Evolutionary conservation across 768 basidiomycete genomes (phyloP).

Genomic region (Gymnopilus junonius): DNA sequence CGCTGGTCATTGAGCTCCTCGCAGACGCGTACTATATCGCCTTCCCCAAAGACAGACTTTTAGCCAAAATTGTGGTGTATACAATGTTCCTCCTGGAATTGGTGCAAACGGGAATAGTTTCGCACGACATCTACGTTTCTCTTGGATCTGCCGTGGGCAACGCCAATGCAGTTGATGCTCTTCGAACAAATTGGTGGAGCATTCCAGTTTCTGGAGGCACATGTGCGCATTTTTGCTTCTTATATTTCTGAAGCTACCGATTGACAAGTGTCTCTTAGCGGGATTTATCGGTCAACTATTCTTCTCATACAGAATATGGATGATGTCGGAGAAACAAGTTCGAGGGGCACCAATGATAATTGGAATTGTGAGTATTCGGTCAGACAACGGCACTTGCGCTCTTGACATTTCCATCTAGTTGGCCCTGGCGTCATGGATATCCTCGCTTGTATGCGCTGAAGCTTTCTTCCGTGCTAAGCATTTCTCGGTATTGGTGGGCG

Average conservation of each 20-base stretch:
- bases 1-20: neutral
- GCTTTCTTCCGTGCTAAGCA: slow-evolving; percentile 25
- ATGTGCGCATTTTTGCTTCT: slow-evolving; percentile 22
- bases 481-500: slow-evolving; percentile 20
- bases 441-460: slow-evolving; percentile 25
- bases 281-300: slow-evolving; percentile 34
- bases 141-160: slow-evolving; percentile 23
- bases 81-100: slow-evolving; percentile 26
- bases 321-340: slow-evolving; percentile 21
- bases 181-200: slow-evolving; percentile 28
- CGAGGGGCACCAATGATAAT: slow-evolving; percentile 23
- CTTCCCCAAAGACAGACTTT: slow-evolving; percentile 31
- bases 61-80: slow-evolving; percentile 30
- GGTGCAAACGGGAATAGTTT: slow-evolving; percentile 27
- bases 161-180: slow-evolving; percentile 14
- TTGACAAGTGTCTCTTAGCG: slow-evolving; percentile 17
- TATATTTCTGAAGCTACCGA: neutral
- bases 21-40: slow-evolving; percentile 34
- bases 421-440: slow-evolving; percentile 21
- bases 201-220: slow-evolving; percentile 33
- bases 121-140: slow-evolving; percentile 27
- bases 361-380: slow-evolving; percentile 19
- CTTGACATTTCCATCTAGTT: slow-evolving; percentile 15
- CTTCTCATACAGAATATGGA: slow-evolving; percentile 35
- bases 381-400: neutral